phyloP scores from a whole-genome alignment of 306 rosid species.

The Lathyrus oleraceus region DNA sequence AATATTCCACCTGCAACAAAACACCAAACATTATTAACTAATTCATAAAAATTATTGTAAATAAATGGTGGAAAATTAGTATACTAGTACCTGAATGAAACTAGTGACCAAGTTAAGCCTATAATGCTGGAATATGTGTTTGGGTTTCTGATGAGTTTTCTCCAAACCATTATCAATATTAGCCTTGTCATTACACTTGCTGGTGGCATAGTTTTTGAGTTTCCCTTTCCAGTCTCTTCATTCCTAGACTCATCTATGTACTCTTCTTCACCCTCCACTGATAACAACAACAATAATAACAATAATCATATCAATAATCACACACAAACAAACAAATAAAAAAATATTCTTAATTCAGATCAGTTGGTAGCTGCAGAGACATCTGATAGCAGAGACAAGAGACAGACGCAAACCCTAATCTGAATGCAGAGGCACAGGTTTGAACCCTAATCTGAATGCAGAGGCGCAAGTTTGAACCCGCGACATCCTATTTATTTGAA shows the following conservation, averaged over 20 bases:
- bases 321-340: not conserved
- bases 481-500: too few species aligned
- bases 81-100: constrained; percentile 57
- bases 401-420: too few species aligned
- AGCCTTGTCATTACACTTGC: constrained; percentile 95
- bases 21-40: not conserved
- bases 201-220: constrained; percentile 67
- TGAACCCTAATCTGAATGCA: too few species aligned
- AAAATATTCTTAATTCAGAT: too few species aligned
- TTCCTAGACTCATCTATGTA: constrained; percentile 46
- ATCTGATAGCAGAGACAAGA: too few species aligned
- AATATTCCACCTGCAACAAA: constrained; percentile 66
- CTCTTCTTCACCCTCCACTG: constrained; percentile 73
- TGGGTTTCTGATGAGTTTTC: constrained; percentile 86
- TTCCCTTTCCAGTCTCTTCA: constrained; percentile 47
- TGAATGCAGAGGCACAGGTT: too few species aligned
- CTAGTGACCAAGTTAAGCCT: constrained; percentile 84
- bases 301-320: not conserved
- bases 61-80: not conserved
- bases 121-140: constrained; percentile 86
- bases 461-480: too few species aligned
- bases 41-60: not conserved
- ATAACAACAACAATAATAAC: not conserved
- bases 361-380: too few species aligned
- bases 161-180: constrained; percentile 93